Evolutionary conservation across 2,329 filamentous ascomycete species (phyloP).

Genomic region (Zelopaecilomyces penicillatus): DNA sequence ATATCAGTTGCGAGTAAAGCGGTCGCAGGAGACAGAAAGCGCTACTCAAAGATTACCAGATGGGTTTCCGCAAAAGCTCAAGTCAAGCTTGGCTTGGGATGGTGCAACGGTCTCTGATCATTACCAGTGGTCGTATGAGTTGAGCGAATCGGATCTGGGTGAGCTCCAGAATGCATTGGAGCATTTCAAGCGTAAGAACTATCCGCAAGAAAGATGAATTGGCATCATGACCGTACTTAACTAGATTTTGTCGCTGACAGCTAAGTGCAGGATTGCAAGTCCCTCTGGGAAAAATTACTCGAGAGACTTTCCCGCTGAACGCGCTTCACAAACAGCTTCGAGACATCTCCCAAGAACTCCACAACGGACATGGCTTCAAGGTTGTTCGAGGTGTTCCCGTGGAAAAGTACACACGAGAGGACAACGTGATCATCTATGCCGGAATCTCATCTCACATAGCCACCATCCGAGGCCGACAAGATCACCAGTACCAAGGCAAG

Average conservation of each 20-base stretch:
- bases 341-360: conserved; percentile 43
- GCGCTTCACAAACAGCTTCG: conserved; percentile 41
- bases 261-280: conserved; percentile 23
- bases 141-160: conserved; percentile 36
- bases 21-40: conserved; percentile 32
- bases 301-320: conserved; percentile 48
- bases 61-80: conserved; percentile 41
- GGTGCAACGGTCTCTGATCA: conserved; percentile 36
- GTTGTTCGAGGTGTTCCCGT: conserved; percentile 51
- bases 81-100: conserved; percentile 49
- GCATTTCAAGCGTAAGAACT: conserved; percentile 32
- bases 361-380: conserved; percentile 52
- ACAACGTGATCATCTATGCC: conserved; percentile 51
- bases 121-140: conserved; percentile 46
- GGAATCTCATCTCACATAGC: conserved; percentile 53
- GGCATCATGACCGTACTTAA: neutral
- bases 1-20: conserved; percentile 41
- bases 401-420: conserved; percentile 42
- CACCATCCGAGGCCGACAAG: conserved; percentile 42
- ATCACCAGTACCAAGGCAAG: conserved; percentile 35
- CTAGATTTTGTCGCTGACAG: neutral
- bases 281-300: conserved; percentile 29
- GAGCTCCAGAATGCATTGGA: conserved; percentile 38
- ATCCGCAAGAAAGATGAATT: neutral
- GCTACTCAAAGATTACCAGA: conserved; percentile 34